Conservation (phyloP, 78 protist species). For the Mantamonas sphyraenae region DNA sequence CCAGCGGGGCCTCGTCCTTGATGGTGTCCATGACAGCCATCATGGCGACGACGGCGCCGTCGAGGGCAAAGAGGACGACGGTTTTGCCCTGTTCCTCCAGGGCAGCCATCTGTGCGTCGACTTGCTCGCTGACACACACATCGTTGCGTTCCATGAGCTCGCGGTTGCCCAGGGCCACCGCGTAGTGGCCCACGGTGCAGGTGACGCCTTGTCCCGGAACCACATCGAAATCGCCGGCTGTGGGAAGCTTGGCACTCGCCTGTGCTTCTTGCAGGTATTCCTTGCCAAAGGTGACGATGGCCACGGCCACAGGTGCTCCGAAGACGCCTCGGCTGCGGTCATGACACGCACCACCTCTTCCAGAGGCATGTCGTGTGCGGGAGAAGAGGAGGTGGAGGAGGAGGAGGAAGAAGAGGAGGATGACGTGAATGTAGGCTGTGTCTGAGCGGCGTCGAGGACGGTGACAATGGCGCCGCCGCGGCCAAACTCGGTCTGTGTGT, state of each 20-base stretch:
- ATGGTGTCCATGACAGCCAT: conserved; percentile 46
- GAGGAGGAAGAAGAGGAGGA: too few species aligned
- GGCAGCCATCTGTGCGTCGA: background rate
- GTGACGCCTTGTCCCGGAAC: conserved; percentile 39
- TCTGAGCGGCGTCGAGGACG: too few species aligned
- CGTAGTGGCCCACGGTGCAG: conserved; percentile 2
- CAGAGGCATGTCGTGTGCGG: too few species aligned
- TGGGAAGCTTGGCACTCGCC: too few species aligned
- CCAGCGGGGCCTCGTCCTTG: conserved; percentile 54
- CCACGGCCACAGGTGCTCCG: background rate
- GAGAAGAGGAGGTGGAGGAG: too few species aligned
- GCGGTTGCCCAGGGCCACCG: conserved; percentile 27
- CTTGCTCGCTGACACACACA: background rate
- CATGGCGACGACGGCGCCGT: conserved; percentile 22
- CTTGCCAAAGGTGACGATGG: conserved; percentile 10
- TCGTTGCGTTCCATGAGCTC: background rate
- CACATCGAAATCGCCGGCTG: conserved; percentile 22
- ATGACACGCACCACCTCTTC: too few species aligned
- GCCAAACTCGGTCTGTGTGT: too few species aligned
- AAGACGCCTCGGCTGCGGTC: too few species aligned
- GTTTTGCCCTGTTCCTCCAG: conserved; percentile 47
- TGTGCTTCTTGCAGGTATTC: conserved; percentile 5
- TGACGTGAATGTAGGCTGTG: too few species aligned
- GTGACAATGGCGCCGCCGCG: too few species aligned
- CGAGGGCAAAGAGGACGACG: conserved; percentile 38